Conservation (phyloP, 2,329 filamentous ascomycete genomes). For the Epichloe sp. region DNA sequence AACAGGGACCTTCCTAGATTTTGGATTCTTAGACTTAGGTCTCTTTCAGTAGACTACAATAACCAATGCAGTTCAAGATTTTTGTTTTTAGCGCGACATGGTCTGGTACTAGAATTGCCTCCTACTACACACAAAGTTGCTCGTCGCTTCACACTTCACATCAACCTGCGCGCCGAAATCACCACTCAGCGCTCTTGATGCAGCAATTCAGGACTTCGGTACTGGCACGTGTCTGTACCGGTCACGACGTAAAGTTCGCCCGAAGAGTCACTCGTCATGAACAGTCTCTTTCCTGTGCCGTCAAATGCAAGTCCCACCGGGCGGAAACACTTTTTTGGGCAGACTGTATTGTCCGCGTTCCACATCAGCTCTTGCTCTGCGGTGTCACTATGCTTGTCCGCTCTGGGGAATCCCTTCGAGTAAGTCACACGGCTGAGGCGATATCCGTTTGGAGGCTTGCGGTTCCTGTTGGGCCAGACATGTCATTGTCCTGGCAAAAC, state of each 20-base stretch:
- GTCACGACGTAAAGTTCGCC: slow-evolving; percentile 40
- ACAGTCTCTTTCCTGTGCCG: slow-evolving; percentile 28
- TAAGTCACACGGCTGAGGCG: slow-evolving; percentile 25
- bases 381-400: slow-evolving; percentile 21
- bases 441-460: slow-evolving; percentile 23
- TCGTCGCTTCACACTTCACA: not conserved
- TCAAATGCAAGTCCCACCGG: slow-evolving; percentile 34
- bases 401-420: slow-evolving; percentile 20
- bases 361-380: slow-evolving; percentile 34
- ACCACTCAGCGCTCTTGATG: not conserved
- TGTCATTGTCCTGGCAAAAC: not conserved
- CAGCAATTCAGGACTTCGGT: not conserved
- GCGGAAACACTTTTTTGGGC: slow-evolving; percentile 37
- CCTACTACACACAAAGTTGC: no score
- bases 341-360: slow-evolving; percentile 32
- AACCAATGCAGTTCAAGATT: no score
- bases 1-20: no score
- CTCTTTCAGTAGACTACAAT: no score
- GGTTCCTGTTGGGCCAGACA: slow-evolving; percentile 14
- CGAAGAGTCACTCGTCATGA: slow-evolving; percentile 38
- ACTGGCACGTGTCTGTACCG: slow-evolving; percentile 4
- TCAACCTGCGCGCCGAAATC: not conserved
- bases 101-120: no score
- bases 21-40: no score
- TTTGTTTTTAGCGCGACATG: no score